Percentiles rank a stretch among this genome's conserved stretches.
Evolutionary conservation across 306 rosid genomes (phyloP).

Genomic region (Corylus americana): DNA sequence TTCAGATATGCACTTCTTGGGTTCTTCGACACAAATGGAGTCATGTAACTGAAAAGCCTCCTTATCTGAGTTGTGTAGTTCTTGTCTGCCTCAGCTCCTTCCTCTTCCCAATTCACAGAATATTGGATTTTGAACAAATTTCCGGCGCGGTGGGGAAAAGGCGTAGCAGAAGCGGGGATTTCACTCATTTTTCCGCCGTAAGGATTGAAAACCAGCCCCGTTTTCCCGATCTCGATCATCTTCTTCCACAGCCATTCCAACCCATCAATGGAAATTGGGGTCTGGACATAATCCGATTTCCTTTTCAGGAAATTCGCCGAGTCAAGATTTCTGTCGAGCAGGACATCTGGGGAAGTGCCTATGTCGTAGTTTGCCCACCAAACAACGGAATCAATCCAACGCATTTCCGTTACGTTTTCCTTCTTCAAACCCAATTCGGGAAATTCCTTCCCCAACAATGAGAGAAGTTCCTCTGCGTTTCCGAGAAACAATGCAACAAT

Average conservation of each 20-base stretch:
- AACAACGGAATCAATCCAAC: constrained; percentile 62
- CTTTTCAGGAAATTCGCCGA: constrained; percentile 37
- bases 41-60: constrained; percentile 54
- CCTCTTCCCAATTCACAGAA: constrained; percentile 51
- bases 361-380: constrained; percentile 52
- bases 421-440: constrained; percentile 50
- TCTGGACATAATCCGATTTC: constrained; percentile 71
- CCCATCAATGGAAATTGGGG: constrained; percentile 50
- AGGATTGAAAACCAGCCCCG: constrained; percentile 64
- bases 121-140: constrained; percentile 70
- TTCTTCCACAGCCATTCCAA: constrained; percentile 48
- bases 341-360: constrained; percentile 29
- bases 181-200: constrained; percentile 77
- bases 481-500: constrained; percentile 55
- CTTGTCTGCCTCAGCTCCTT: constrained; percentile 29
- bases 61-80: constrained; percentile 37
- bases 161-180: constrained; percentile 46
- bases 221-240: constrained; percentile 57
- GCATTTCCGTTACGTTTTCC: constrained; percentile 51
- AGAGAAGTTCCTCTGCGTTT: constrained; percentile 38
- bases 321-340: constrained; percentile 54
- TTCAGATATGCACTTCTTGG: constrained; percentile 73
- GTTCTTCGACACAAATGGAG: constrained; percentile 73
- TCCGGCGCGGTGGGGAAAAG: constrained; percentile 75
- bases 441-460: constrained; percentile 46